phyloP scores from a whole-genome alignment of 2,329 filamentous ascomycete genomes.

The Neopestalotiopsis clavispora region DNA sequence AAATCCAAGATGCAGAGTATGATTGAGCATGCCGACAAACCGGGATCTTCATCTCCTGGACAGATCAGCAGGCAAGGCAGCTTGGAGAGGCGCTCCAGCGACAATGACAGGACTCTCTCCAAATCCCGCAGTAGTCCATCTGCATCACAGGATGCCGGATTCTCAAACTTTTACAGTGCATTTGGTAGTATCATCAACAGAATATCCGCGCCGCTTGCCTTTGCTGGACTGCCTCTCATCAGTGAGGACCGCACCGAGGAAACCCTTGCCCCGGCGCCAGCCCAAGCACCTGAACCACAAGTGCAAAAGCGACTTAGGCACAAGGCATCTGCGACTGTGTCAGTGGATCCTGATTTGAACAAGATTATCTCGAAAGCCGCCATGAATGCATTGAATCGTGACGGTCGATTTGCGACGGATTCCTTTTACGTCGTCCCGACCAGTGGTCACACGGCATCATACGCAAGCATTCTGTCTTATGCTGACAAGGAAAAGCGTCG shows the following conservation, averaged over 20 bases:
- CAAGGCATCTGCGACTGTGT: slow-evolving; percentile 35
- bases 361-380: slow-evolving; percentile 87
- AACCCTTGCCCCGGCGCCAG: slow-evolving; percentile 37
- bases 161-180: slow-evolving; percentile 88
- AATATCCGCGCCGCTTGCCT: slow-evolving; percentile 88
- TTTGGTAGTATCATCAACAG: slow-evolving; percentile 89
- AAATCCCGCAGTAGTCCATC: slow-evolving; percentile 33
- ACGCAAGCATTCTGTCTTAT: slow-evolving; percentile 83
- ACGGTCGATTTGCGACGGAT: slow-evolving; percentile 67
- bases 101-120: slow-evolving; percentile 26
- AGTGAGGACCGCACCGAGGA: slow-evolving; percentile 48
- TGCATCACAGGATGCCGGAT: slow-evolving; percentile 71
- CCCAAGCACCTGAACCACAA: slow-evolving; percentile 43
- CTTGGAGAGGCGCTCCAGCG: slow-evolving; percentile 29
- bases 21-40: slow-evolving; percentile 58
- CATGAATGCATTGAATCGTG: slow-evolving; percentile 76
- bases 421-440: slow-evolving; percentile 96
- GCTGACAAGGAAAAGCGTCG: slow-evolving; percentile 70
- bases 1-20: slow-evolving; percentile 62
- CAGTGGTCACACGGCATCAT: slow-evolving; percentile 88
- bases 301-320: slow-evolving; percentile 42
- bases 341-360: slow-evolving; percentile 75
- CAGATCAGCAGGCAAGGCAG: slow-evolving; percentile 29
- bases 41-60: slow-evolving; percentile 55
- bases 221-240: slow-evolving; percentile 85